Evolutionary conservation across 2,329 filamentous ascomycete genomes (phyloP).

Genomic region (Colletotrichum echinochloae): DNA sequence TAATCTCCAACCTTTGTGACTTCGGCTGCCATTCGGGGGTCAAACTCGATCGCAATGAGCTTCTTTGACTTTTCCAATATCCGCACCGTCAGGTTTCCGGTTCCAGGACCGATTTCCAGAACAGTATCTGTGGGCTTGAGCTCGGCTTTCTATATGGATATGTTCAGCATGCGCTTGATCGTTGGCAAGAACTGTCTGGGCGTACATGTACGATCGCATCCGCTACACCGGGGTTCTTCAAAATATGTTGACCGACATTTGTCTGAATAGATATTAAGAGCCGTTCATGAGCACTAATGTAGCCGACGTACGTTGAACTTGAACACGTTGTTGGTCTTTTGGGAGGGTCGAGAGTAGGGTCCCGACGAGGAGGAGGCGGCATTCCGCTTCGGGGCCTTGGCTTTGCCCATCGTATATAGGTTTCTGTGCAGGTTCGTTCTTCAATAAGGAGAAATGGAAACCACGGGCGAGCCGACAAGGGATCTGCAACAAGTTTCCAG

Average conservation of each 20-base stretch:
- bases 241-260: constrained; percentile 73
- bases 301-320: constrained; percentile 84
- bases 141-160: constrained; percentile 77
- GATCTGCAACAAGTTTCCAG: background rate
- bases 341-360: constrained; percentile 39
- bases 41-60: constrained; percentile 86
- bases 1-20: constrained; percentile 75
- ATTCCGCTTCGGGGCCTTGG: constrained; percentile 64
- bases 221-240: constrained; percentile 90
- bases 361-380: constrained; percentile 51
- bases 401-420: constrained; percentile 62
- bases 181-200: background rate
- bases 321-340: constrained; percentile 82
- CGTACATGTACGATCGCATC: constrained; percentile 68
- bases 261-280: constrained; percentile 24
- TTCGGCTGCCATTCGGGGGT: constrained; percentile 96
- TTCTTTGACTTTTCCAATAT: constrained; percentile 91
- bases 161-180: constrained; percentile 32
- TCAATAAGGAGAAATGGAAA: too few species aligned
- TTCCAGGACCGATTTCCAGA: constrained; percentile 91
- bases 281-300: constrained; percentile 52
- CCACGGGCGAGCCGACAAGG: background rate
- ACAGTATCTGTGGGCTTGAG: constrained; percentile 92
- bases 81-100: constrained; percentile 87
- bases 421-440: background rate